These are phyloP conservation scores for Phytophthora aleatoria DNA, from an alignment of 352 stramenopile species.

Conservation along the genomic window DNA sequence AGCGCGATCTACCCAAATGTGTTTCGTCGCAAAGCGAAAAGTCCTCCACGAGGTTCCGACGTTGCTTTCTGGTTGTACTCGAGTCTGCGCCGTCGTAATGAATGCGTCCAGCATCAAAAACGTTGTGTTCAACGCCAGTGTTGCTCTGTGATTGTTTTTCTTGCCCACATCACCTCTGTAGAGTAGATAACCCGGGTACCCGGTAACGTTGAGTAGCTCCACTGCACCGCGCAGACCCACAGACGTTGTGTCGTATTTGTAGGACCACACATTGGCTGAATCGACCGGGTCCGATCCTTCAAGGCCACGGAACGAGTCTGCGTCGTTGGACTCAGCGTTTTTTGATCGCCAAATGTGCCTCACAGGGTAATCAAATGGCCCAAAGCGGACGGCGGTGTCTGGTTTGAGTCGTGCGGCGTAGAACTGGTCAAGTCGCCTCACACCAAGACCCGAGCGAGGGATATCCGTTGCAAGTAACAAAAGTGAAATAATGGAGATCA, in stretches of 20 bases:
- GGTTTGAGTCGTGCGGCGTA: constrained; percentile 27
- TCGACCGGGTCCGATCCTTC: constrained; percentile 20
- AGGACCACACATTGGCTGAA: constrained; percentile 31
- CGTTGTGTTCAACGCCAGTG: constrained; percentile 24
- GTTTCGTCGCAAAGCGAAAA: constrained; percentile 32
- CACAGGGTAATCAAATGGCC: constrained; percentile 50
- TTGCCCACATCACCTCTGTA: constrained; percentile 11
- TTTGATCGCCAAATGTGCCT: constrained; percentile 32
- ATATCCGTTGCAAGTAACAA: constrained; percentile 52
- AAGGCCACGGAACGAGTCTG: constrained; percentile 14
- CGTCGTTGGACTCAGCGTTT: constrained; percentile 1
- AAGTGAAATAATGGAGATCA: constrained; percentile 45
- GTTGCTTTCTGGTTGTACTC: neutral
- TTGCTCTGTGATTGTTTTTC: constrained; percentile 1
- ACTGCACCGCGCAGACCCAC: constrained; percentile 36
- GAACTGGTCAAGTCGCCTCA: constrained; percentile 26
- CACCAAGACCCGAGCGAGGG: constrained; percentile 47
- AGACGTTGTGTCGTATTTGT: constrained; percentile 46
- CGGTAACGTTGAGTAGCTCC: constrained; percentile 28
- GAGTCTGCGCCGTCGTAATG: constrained; percentile 6
- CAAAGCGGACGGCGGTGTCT: constrained; percentile 35
- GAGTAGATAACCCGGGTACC: constrained; percentile 33
- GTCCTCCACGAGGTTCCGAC: constrained; percentile 1
- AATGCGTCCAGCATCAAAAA: constrained; percentile 49
- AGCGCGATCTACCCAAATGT: constrained; percentile 44